A percentile compares a stretch with the other conserved stretches of the same genome.
phyloP scores from a whole-genome alignment of 2,329 filamentous ascomycete species.

The Ophiostoma australiae region DNA sequence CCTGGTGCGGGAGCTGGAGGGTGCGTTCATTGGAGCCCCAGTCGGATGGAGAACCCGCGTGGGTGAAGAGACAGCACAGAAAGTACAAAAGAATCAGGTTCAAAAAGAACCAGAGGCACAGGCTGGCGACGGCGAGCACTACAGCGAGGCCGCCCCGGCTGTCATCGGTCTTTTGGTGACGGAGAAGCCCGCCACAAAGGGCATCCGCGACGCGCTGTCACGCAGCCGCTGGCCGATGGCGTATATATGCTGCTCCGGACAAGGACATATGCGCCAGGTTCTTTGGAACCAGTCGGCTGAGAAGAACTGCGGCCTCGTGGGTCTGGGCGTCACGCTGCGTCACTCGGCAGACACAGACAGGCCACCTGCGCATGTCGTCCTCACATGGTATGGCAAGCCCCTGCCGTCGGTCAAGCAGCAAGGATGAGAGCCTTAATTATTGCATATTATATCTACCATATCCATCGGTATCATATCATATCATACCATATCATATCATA shows the following conservation, averaged over 20 bases:
- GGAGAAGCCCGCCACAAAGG: constrained; percentile 67
- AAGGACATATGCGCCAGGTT: constrained; percentile 60
- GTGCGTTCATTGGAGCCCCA: constrained; percentile 69
- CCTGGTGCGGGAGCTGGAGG: constrained; percentile 70
- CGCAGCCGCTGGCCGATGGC: constrained; percentile 66
- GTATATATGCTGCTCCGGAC: constrained; percentile 57
- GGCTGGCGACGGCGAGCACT: not conserved
- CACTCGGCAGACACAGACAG: constrained; percentile 37
- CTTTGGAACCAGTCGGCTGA: constrained; percentile 66
- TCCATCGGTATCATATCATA: not conserved
- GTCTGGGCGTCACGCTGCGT: constrained; percentile 45
- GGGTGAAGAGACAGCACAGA: not conserved
- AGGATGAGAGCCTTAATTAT: not conserved
- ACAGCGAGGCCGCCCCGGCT: constrained; percentile 38
- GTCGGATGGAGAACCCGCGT: constrained; percentile 55
- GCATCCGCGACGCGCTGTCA: constrained; percentile 67
- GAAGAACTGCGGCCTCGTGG: constrained; percentile 59
- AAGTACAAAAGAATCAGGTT: not conserved
- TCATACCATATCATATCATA: too few relatives aligned
- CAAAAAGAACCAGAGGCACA: not conserved
- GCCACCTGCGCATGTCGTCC: constrained; percentile 40
- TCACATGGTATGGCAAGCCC: constrained; percentile 48
- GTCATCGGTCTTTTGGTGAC: constrained; percentile 69
- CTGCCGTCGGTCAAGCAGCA: constrained; percentile 26
- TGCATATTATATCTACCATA: not conserved